A percentile compares a stretch with the other conserved stretches of the same genome.
These are phyloP conservation scores for Acrodontium crateriforme DNA, from an alignment of 2,329 filamentous ascomycete species.

Conservation along the genomic window DNA sequence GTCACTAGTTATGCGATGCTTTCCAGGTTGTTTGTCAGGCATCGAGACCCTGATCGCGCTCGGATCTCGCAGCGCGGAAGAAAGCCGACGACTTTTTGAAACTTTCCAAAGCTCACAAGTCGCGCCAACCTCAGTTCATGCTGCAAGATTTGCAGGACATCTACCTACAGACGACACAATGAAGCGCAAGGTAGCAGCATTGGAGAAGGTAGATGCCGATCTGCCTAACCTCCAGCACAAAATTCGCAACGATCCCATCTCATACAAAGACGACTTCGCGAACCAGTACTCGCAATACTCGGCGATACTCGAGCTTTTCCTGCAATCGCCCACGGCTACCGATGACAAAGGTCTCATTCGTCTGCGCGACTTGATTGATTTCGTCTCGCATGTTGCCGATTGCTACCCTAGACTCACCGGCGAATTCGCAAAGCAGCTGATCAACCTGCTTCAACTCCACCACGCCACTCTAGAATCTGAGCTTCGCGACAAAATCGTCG, in stretches of 20 bases:
- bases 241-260: conserved; percentile 74
- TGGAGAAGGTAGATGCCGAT: conserved; percentile 92
- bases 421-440: conserved; percentile 67
- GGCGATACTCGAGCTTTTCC: conserved; percentile 79
- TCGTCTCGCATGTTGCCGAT: conserved; percentile 85
- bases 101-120: too few relatives aligned
- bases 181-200: conserved; percentile 78
- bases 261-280: conserved; percentile 79
- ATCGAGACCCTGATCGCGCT: too few relatives aligned
- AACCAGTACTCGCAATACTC: conserved; percentile 87
- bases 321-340: conserved; percentile 65
- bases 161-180: conserved; percentile 40
- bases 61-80: too few relatives aligned
- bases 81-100: too few relatives aligned
- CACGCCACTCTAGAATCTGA: conserved; percentile 73
- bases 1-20: too few relatives aligned
- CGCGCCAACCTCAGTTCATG: too few relatives aligned
- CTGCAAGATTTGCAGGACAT: too few relatives aligned
- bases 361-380: conserved; percentile 81
- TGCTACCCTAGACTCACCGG: conserved; percentile 75
- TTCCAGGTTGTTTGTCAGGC: too few relatives aligned
- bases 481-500: conserved; percentile 85
- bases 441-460: conserved; percentile 65
- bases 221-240: conserved; percentile 85
- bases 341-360: conserved; percentile 68